Evolutionary conservation across 306 rosid species (phyloP).

Genomic region (Prunus padus): DNA sequence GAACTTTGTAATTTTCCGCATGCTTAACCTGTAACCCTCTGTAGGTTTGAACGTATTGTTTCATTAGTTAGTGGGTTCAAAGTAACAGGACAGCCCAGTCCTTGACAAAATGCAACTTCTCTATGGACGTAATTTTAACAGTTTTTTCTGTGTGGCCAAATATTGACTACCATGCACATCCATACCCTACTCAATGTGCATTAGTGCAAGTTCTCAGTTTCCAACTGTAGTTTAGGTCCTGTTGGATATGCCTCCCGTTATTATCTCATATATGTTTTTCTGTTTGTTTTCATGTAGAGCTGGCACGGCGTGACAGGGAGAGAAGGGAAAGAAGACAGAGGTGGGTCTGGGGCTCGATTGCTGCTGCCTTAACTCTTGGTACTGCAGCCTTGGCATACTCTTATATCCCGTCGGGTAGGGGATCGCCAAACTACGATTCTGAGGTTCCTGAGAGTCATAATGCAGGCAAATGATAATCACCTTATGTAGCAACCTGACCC

Average conservation of each 20-base stretch:
- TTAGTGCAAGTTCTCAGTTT: not conserved
- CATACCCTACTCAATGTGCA: not conserved
- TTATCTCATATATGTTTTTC: slow-evolving; percentile 12
- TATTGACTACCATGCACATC: not conserved
- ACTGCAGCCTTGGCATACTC: slow-evolving; percentile 77
- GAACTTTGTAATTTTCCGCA: not conserved
- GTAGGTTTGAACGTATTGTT: not conserved
- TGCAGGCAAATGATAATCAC: slow-evolving; percentile 32
- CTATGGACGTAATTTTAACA: not conserved
- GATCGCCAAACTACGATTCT: slow-evolving; percentile 25
- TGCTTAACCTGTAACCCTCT: not conserved
- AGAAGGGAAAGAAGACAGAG: slow-evolving; percentile 61
- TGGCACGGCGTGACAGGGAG: slow-evolving; percentile 76
- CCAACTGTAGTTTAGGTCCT: not conserved
- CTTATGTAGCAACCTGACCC: slow-evolving; percentile 28
- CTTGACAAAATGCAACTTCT: not conserved
- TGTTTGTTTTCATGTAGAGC: slow-evolving; percentile 44
- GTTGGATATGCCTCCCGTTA: not conserved
- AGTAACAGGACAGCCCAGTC: not conserved
- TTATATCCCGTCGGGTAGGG: slow-evolving; percentile 55
- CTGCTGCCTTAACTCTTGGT: slow-evolving; percentile 59
- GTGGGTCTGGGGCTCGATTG: slow-evolving; percentile 91
- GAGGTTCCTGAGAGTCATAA: slow-evolving; percentile 42
- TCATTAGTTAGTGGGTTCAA: not conserved
- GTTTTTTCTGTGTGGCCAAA: not conserved